A percentile compares a stretch with the other conserved stretches of the same genome.
These are phyloP conservation scores for Sphaerosporella brunnea DNA, from an alignment of 495 filamentous ascomycete genomes.

Conservation along the genomic window DNA sequence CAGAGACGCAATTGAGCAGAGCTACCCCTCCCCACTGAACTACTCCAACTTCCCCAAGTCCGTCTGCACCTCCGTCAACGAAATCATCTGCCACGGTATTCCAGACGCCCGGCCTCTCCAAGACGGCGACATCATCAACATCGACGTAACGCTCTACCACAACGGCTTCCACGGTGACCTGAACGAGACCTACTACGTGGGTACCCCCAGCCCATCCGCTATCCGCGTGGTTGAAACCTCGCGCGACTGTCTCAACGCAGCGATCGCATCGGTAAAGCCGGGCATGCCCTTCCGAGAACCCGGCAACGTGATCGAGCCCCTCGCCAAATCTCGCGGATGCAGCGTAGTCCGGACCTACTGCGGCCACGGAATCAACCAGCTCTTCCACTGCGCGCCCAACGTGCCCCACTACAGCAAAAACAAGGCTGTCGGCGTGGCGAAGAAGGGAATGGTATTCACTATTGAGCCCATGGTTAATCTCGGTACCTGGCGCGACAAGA, in stretches of 20 bases:
- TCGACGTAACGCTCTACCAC: conserved; percentile 77
- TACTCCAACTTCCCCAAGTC: conserved; percentile 97
- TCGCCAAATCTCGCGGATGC: conserved; percentile 59
- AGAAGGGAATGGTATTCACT: conserved; percentile 81
- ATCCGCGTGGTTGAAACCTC: conserved; percentile 75
- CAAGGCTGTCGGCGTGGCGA: conserved; percentile 72
- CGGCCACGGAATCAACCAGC: conserved; percentile 68
- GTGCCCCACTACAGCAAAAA: conserved; percentile 81
- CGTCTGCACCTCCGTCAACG: conserved; percentile 86
- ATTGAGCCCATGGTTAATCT: conserved; percentile 86
- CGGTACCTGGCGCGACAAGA: conserved; percentile 62
- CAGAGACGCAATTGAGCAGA: conserved; percentile 39
- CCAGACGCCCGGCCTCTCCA: conserved; percentile 60
- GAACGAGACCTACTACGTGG: conserved; percentile 86
- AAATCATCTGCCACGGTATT: conserved; percentile 91
- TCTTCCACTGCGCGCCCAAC: conserved; percentile 73
- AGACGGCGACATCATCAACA: conserved; percentile 78
- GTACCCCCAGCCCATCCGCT: conserved; percentile 55
- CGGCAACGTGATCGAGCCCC: conserved; percentile 69
- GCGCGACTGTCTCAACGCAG: conserved; percentile 62
- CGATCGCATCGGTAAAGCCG: conserved; percentile 71
- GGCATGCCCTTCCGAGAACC: conserved; percentile 72
- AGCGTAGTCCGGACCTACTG: conserved; percentile 80
- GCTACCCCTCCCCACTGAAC: conserved; percentile 91
- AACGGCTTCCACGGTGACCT: conserved; percentile 75